Evolutionary conservation across 768 basidiomycete genomes (phyloP).

Genomic region (Tulasnella sp.): DNA sequence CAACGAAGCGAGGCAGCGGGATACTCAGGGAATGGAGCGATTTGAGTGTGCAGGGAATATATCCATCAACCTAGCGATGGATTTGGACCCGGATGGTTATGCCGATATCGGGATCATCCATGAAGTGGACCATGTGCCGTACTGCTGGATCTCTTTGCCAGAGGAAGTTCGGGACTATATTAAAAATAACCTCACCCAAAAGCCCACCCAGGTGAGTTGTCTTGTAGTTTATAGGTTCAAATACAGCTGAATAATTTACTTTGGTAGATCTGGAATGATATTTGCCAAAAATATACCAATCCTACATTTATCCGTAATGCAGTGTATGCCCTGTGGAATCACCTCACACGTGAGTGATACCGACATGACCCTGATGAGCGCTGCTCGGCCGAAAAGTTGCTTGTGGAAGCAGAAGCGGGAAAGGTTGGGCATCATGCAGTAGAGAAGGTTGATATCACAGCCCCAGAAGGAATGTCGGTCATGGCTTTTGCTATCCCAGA

Average conservation of each 20-base stretch:
- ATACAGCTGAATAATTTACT: neutral
- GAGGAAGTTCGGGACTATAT: slow-evolving; percentile 17
- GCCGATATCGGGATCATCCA: slow-evolving; percentile 20
- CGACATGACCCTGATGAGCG: neutral
- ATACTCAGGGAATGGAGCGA: slow-evolving; percentile 23
- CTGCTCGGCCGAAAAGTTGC: neutral
- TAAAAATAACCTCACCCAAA: slow-evolving; percentile 1
- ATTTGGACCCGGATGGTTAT: neutral
- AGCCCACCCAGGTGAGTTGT: slow-evolving; percentile 18
- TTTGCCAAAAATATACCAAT: neutral
- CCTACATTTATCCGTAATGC: neutral
- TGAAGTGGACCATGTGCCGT: slow-evolving; percentile 22
- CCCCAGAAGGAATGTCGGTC: neutral
- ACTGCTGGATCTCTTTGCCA: slow-evolving; percentile 22
- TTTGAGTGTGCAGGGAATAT: slow-evolving; percentile 25
- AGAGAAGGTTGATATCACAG: neutral
- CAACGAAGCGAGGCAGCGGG: slow-evolving; percentile 21
- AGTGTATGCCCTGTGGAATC: slow-evolving; percentile 20
- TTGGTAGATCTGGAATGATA: slow-evolving; percentile 2
- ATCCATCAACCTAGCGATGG: slow-evolving; percentile 16
- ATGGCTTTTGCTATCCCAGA: slow-evolving; percentile 25
- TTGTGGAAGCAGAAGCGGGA: neutral
- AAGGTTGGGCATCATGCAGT: neutral
- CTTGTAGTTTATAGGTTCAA: neutral
- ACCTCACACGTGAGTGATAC: neutral